These are phyloP conservation scores for Suillus subalutaceus DNA, from an alignment of 768 basidiomycete genomes.

Conservation along the genomic window DNA sequence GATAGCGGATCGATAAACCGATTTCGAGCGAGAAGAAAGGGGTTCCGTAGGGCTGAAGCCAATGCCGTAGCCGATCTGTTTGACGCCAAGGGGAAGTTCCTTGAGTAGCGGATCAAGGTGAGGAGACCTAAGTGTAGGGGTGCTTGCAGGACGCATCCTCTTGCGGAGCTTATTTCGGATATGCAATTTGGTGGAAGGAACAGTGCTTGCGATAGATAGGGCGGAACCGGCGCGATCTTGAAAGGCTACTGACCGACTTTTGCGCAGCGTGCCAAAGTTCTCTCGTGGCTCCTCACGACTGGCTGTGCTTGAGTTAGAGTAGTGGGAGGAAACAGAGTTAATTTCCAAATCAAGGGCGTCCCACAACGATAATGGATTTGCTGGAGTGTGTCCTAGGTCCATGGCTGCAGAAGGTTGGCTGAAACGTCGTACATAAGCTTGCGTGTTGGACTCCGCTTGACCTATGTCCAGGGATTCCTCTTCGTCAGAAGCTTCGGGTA, in stretches of 20 bases:
- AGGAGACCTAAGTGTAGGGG: conserved; percentile 23
- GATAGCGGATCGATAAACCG: conserved; percentile 9
- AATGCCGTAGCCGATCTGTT: conserved; percentile 43
- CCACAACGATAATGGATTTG: conserved; percentile 42
- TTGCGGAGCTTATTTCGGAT: conserved; percentile 43
- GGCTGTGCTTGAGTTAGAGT: conserved; percentile 13
- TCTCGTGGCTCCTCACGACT: conserved; percentile 31
- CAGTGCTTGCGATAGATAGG: conserved; percentile 39
- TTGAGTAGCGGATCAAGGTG: conserved; percentile 21
- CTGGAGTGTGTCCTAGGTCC: conserved; percentile 26
- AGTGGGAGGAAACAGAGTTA: conserved; percentile 27
- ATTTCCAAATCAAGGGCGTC: conserved; percentile 42
- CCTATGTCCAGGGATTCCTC: conserved; percentile 17
- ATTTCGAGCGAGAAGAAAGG: conserved; percentile 1
- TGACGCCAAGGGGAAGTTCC: conserved; percentile 41
- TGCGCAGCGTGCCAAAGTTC: conserved; percentile 26
- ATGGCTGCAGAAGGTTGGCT: conserved; percentile 10
- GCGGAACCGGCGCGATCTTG: conserved; percentile 30
- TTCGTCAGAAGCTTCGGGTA: conserved; percentile 23
- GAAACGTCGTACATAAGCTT: neutral
- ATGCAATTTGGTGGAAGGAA: conserved; percentile 35
- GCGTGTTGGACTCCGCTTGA: conserved; percentile 7
- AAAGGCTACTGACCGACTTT: conserved; percentile 19
- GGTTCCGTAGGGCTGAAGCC: conserved; percentile 39
- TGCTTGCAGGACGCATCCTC: conserved; percentile 37